Evolutionary conservation across 2,329 filamentous ascomycete species (phyloP).

Genomic region (Phoma sp.): DNA sequence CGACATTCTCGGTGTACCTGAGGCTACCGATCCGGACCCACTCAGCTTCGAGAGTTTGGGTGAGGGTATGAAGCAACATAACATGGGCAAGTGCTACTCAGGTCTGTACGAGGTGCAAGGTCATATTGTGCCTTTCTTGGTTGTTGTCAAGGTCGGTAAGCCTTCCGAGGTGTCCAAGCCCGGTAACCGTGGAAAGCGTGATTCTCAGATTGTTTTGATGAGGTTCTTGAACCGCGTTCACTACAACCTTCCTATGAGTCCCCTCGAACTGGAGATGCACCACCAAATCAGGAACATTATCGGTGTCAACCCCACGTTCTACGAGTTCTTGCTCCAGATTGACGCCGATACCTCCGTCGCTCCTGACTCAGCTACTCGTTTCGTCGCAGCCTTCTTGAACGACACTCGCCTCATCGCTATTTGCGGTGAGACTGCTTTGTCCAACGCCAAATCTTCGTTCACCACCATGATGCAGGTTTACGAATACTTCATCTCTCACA

Average conservation of each 20-base stretch:
- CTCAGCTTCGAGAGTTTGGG: slow-evolving; percentile 96
- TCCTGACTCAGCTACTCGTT: slow-evolving; percentile 85
- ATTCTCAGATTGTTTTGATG: slow-evolving; percentile 98
- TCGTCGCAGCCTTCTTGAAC: slow-evolving; percentile 87
- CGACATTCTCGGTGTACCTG: slow-evolving; percentile 93
- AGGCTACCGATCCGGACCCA: slow-evolving; percentile 91
- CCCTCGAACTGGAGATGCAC: slow-evolving; percentile 96
- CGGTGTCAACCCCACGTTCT: slow-evolving; percentile 96
- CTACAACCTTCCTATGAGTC: slow-evolving; percentile 96
- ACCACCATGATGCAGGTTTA: slow-evolving; percentile 99
- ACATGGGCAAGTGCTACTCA: slow-evolving; percentile 99
- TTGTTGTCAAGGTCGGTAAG: slow-evolving; percentile 94
- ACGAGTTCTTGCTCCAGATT: slow-evolving; percentile 95
- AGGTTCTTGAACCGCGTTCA: slow-evolving; percentile 98
- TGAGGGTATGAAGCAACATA: slow-evolving; percentile 96
- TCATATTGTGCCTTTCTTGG: slow-evolving; percentile 96
- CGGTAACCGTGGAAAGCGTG: slow-evolving; percentile 98
- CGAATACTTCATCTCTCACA: slow-evolving; percentile 99
- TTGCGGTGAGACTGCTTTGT: slow-evolving; percentile 92
- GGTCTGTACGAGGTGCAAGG: slow-evolving; percentile 97
- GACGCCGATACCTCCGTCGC: slow-evolving; percentile 97
- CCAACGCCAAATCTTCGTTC: slow-evolving; percentile 90
- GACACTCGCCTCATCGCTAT: slow-evolving; percentile 93
- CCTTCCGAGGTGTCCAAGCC: slow-evolving; percentile 74
- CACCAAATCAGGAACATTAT: slow-evolving; percentile 99